Evolutionary conservation across 202 grass and related monocot genomes (phyloP), one percentile per base, ranked within the genome.

Genomic region (Panicum virgatum): DNA sequence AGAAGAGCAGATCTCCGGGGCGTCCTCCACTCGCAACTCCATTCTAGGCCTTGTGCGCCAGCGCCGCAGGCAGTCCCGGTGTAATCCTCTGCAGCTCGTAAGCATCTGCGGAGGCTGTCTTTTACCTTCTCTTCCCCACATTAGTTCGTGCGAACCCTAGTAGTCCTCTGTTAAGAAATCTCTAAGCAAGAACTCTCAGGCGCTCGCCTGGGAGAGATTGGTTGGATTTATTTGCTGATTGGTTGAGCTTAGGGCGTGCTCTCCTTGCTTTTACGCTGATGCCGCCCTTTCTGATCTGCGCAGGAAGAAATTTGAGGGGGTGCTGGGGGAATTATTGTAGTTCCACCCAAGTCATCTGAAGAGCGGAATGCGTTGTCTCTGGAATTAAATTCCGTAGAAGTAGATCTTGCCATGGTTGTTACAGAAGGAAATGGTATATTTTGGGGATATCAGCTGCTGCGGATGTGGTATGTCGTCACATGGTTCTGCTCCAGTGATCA

Each of bases 391-490:
- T 80, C 38, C 7, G 23, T 60, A 30, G 57, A 51, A 12, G 73
- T 43, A 48, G 26, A 72, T 78, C 27, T 57, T 53, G 25, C 12
- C 66, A 86, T 86, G 88, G 40, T 59, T 70, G 42, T 81, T 56
- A n/a, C 11, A 16, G 71, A 57, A 30, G 46, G 40, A 46, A 12
- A 89, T 89, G 83, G 7, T 50, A 14, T 43, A 38, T 78, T 52
- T 60, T 53, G 83, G 66, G 40, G 83, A 16, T 20, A 63, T 71
- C 26, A 50, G 59, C 59, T 67, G 66, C 51, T 62, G 68, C 20
- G 26, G 58, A 61, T 86, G 73, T 52, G 83, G 83, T 60, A 42
- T 61, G 7, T 82, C 78, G 78, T 39, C 81, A 73, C 32, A 48
- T 53, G 39, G 18, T 7, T 79, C 83, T 40, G 73, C 60, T 29